Conservation (phyloP, 768 basidiomycete species). For the Suillus fuscotomentosus region DNA sequence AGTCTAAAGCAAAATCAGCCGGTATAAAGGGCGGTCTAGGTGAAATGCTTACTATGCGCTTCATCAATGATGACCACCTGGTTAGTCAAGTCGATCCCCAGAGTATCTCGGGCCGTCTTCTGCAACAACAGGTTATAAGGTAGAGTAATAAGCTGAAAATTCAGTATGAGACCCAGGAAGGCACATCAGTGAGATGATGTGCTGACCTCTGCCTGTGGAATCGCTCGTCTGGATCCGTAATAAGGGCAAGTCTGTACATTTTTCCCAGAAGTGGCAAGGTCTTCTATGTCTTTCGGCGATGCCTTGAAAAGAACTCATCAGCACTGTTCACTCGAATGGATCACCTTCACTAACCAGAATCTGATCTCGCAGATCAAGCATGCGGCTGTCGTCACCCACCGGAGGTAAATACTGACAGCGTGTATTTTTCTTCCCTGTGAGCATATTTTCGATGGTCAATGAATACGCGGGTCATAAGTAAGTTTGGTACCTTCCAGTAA, state of each 20-base stretch:
- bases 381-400: conserved; percentile 59
- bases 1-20: conserved; percentile 45
- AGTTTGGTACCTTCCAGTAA: conserved; percentile 57
- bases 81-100: conserved; percentile 81
- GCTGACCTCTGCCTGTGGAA: conserved; percentile 85
- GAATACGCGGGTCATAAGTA: neutral
- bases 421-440: conserved; percentile 57
- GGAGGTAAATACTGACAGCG: conserved; percentile 79
- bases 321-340: neutral
- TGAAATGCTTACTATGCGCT: conserved; percentile 77
- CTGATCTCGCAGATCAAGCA: conserved; percentile 86
- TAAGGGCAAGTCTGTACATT: conserved; percentile 81
- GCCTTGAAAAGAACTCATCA: conserved; percentile 47
- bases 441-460: conserved; percentile 5
- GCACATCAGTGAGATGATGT: neutral
- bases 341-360: conserved; percentile 53
- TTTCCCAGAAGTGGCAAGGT: conserved; percentile 74
- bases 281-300: conserved; percentile 91
- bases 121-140: conserved; percentile 93
- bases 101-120: conserved; percentile 77
- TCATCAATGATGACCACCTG: conserved; percentile 94
- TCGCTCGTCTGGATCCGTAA: conserved; percentile 86
- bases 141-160: conserved; percentile 73
- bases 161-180: neutral
- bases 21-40: neutral